Evolutionary conservation across 2,329 filamentous ascomycete species (phyloP).

Genomic region (Cryphonectria nitschkei): DNA sequence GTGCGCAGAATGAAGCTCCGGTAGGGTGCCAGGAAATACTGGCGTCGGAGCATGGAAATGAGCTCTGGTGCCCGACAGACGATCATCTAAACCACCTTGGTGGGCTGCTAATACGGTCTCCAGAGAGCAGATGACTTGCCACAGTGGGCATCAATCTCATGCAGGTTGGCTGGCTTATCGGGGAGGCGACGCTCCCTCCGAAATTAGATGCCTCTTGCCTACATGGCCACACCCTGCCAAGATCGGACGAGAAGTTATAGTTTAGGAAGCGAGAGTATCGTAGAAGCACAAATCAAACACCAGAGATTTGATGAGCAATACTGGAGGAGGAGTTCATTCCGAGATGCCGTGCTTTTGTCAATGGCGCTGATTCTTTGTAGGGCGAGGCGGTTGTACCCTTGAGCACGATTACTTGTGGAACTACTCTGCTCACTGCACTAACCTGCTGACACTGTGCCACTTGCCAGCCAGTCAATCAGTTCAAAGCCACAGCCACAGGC

Average conservation of each 20-base stretch:
- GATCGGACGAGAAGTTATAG: not conserved
- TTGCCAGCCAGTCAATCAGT: not conserved
- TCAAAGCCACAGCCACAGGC: not conserved
- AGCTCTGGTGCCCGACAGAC: not conserved
- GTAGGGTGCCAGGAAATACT: not conserved
- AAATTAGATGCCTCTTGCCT: not conserved
- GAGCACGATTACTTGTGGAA: not conserved
- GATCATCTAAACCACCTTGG: not conserved
- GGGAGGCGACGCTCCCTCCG: not conserved
- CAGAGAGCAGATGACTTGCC: not conserved
- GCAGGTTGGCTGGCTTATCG: not conserved
- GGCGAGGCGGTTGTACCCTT: not conserved
- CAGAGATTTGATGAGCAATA: not conserved
- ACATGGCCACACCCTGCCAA: not conserved
- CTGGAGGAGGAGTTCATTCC: no score
- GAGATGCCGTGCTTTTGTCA: not conserved
- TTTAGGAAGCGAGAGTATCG: not conserved
- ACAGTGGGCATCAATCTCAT: constrained; percentile 1
- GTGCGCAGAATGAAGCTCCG: not conserved
- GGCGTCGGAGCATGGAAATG: not conserved
- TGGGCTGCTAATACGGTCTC: not conserved
- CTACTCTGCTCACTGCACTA: not conserved
- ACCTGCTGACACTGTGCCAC: not conserved
- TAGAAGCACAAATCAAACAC: not conserved
- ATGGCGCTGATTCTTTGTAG: not conserved